These are phyloP conservation scores for Podospora pseudocomata DNA, from an alignment of 495 filamentous ascomycete genomes.

Conservation along the genomic window DNA sequence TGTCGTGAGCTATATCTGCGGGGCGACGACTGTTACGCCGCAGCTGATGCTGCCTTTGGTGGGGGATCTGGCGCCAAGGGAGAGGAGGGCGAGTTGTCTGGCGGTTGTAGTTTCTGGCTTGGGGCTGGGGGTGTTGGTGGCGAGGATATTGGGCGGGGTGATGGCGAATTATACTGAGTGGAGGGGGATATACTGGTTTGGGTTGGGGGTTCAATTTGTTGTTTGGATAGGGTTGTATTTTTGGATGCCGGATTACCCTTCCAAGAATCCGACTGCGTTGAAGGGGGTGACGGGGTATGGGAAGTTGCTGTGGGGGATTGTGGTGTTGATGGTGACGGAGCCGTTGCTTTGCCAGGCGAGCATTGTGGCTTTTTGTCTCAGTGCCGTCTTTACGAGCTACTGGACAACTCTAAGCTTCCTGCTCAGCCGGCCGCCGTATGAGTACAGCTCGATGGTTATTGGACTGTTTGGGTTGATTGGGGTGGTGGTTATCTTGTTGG, in stretches of 20 bases:
- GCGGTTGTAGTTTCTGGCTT: constrained; percentile 77
- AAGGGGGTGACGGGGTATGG: constrained; percentile 64
- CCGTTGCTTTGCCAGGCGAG: constrained; percentile 63
- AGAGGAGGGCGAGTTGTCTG: constrained; percentile 62
- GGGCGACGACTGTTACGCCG: constrained; percentile 77
- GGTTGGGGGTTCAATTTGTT: constrained; percentile 67
- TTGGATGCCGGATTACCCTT: constrained; percentile 78
- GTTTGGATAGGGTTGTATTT: constrained; percentile 64
- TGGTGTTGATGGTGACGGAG: constrained; percentile 55
- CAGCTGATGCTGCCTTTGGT: constrained; percentile 83
- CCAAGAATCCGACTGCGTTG: constrained; percentile 60
- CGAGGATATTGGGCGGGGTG: constrained; percentile 71
- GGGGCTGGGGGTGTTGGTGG: constrained; percentile 70
- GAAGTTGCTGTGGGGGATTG: constrained; percentile 61
- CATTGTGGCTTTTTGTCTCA: constrained; percentile 39
- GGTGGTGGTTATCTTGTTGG: constrained; percentile 60
- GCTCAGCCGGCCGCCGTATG: constrained; percentile 63
- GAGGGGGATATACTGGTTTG: constrained; percentile 79
- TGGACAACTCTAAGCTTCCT: constrained; percentile 87
- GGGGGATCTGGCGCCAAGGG: constrained; percentile 70
- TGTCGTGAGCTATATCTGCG: constrained; percentile 64
- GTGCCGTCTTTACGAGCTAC: constrained; percentile 46
- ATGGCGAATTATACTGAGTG: constrained; percentile 67
- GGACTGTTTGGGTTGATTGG: constrained; percentile 79
- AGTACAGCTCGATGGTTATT: constrained; percentile 62